A percentile compares a stretch with the other conserved stretches of the same genome.
phyloP scores from a whole-genome alignment of 148 eudicot species.

The Agrostemma githago region DNA sequence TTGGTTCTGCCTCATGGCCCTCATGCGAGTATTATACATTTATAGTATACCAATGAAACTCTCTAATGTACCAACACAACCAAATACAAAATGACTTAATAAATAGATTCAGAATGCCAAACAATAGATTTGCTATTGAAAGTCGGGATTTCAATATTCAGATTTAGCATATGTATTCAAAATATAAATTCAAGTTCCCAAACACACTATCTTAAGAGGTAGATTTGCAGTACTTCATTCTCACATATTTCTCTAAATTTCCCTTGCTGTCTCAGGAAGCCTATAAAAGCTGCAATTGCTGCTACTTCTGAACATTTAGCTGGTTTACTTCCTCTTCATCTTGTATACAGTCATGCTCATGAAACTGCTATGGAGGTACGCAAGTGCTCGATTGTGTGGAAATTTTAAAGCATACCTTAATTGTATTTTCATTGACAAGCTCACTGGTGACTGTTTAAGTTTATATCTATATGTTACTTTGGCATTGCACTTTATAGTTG shows the following conservation, averaged over 20 bases:
- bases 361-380: constrained; percentile 91
- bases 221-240: not conserved
- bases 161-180: too few relatives aligned
- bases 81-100: too few relatives aligned
- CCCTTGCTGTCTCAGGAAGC: constrained; percentile 53
- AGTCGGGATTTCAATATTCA: too few relatives aligned
- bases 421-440: not conserved
- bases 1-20: not conserved
- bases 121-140: too few relatives aligned
- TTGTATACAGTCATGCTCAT: constrained; percentile 90
- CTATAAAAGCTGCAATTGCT: constrained; percentile 84
- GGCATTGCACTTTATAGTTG: not conserved
- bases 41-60: not conserved
- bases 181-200: too few relatives aligned
- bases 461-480: not conserved
- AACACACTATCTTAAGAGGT: not conserved
- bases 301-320: constrained; percentile 91
- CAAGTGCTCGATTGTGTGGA: not conserved
- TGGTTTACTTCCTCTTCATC: constrained; percentile 92
- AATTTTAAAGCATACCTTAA: not conserved
- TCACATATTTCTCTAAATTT: not conserved
- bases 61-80: not conserved
- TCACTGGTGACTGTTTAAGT: not conserved
- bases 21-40: not conserved
- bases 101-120: too few relatives aligned